Evolutionary conservation across 1,284 basidiomycete genomes (phyloP), one percentile per base, ranked within the genome.

Genomic region (Cystobasidium sp.): DNA sequence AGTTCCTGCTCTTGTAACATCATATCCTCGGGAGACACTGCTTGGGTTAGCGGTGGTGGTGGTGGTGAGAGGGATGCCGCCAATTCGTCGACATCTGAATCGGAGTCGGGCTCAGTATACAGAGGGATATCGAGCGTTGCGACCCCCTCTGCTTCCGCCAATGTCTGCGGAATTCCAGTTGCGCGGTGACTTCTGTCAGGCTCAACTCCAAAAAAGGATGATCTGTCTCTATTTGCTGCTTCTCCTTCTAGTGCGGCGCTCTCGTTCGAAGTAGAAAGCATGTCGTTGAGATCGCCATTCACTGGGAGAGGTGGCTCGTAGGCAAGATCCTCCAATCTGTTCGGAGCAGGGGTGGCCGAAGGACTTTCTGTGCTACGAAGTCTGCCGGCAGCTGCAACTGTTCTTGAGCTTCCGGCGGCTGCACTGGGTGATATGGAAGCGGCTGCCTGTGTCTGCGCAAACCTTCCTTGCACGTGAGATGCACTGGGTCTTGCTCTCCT

Each of bases 401-500:
- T 20, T 55, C n/a, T 24, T 31, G 14, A 12, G 10, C 16, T 31
- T 22, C n/a, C n/a, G 22, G 22, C 22, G 1, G 53, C 22, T 12
- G 44, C n/a, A 31, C 44, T 63, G 10, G 61, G 61, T 7, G 61
- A 63, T 2, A 63, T 12, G 16, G 61, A 63, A 18, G 12, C 24
- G 20, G 12, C 3, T 9, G 61, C 61, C 20, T n/a, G 44, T 9
- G n/a, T 10, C 24, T 16, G 12, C 7, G 22, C 37, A 55, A 7
- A 53, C 39, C 24, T 66, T 14, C 64, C 64, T 16, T 47, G 64
- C 6, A 53, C 49, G 7, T 66, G 49, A 16, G 6, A n/a, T 6
- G 61, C 69, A 51, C 58, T 53, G 1, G 69, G 69, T 47, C 61
- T 51, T 8, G 69, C 69, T 41, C 69, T 1, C 41, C 69, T 51